Evolutionary conservation across 2,329 filamentous ascomycete species (phyloP).

Genomic region (Diaporthe destruens): DNA sequence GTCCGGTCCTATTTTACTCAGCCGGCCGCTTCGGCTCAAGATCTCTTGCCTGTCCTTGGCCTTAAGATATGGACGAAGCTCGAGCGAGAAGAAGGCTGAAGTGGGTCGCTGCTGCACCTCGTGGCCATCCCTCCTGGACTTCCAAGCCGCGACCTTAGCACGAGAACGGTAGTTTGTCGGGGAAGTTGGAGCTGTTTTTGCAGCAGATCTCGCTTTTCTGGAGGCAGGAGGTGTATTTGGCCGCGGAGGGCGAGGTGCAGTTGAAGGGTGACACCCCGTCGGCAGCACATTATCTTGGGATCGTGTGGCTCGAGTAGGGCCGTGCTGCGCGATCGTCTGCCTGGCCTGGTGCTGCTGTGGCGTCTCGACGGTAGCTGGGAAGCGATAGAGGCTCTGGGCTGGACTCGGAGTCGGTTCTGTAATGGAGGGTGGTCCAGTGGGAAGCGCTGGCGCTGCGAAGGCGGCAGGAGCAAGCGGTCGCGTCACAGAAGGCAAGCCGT

Average conservation of each 20-base stretch:
- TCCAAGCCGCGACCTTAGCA: conserved; percentile 43
- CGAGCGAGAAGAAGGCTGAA: conserved; percentile 33
- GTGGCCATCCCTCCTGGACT: conserved; percentile 33
- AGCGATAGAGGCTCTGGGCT: background rate
- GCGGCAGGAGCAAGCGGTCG: background rate
- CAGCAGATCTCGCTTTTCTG: conserved; percentile 44
- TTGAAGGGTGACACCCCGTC: background rate
- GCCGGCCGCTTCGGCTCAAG: conserved; percentile 39
- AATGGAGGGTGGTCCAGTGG: background rate
- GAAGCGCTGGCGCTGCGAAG: background rate
- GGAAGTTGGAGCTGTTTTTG: conserved; percentile 28
- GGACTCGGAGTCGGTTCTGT: background rate
- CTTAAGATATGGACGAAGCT: conserved; percentile 46
- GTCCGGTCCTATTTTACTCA: conserved; percentile 35
- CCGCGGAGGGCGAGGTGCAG: background rate
- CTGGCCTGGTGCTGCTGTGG: background rate
- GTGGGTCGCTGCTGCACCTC: background rate
- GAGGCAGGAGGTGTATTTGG: conserved; percentile 44
- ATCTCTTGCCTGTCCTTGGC: conserved; percentile 43
- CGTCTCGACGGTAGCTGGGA: background rate
- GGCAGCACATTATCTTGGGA: background rate
- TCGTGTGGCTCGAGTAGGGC: background rate
- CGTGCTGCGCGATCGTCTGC: background rate
- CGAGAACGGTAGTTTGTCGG: conserved; percentile 40
- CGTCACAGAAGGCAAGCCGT: background rate